A percentile compares a stretch with the other conserved stretches of the same genome.
phyloP scores from a whole-genome alignment of 345 rosid genomes.

The Physaria fendleri region DNA sequence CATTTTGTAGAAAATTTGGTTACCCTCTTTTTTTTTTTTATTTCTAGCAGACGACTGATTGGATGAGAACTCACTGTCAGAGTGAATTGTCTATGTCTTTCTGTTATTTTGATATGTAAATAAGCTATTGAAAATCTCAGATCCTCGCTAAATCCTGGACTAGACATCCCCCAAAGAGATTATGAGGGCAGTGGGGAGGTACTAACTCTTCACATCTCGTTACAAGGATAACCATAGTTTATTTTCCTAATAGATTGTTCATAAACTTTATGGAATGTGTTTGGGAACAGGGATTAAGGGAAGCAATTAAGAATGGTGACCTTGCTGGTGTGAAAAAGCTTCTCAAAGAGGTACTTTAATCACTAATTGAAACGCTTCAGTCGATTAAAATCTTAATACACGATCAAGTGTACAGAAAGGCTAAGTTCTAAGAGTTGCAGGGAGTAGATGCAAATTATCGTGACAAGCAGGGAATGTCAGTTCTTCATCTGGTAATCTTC shows the following conservation, averaged over 20 bases:
- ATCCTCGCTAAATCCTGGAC: constrained; percentile 45
- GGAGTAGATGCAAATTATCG: constrained; percentile 87
- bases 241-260: neutral
- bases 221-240: neutral
- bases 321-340: constrained; percentile 72
- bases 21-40: neutral
- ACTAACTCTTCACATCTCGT: constrained; percentile 12
- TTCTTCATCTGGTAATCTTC: constrained; percentile 71
- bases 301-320: constrained; percentile 91
- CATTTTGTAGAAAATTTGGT: neutral
- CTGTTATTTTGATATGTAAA: constrained; percentile 6
- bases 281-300: constrained; percentile 71
- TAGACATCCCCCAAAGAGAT: constrained; percentile 52
- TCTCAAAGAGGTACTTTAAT: constrained; percentile 55
- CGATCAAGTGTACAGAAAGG: neutral
- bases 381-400: neutral
- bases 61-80: neutral
- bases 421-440: constrained; percentile 37
- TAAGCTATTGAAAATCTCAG: constrained; percentile 38
- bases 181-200: constrained; percentile 93
- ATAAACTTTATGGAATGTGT: neutral
- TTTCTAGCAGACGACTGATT: neutral
- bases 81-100: neutral
- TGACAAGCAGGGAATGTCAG: constrained; percentile 86
- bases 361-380: neutral